A percentile compares a stretch with the other conserved stretches of the same genome.
Conservation (phyloP, 1,284 basidiomycete genomes). For the Mycosarcoma maydis region DNA sequence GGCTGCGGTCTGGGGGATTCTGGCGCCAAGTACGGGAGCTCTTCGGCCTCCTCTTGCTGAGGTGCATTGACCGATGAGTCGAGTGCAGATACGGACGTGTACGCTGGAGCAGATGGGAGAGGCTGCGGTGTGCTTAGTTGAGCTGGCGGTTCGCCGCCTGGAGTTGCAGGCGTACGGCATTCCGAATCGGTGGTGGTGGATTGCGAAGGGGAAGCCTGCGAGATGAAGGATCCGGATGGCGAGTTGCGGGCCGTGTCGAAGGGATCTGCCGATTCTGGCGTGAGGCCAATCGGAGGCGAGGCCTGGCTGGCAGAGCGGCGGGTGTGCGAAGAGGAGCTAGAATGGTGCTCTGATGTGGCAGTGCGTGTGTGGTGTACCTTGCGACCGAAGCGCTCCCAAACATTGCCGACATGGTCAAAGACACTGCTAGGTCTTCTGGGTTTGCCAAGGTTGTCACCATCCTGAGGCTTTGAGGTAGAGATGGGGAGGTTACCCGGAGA, state of each 20-base stretch:
- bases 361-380: conserved; percentile 46
- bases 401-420: conserved; percentile 57
- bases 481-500: conserved; percentile 32
- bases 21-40: conserved; percentile 37
- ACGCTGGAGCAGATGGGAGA: conserved; percentile 28
- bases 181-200: conserved; percentile 36
- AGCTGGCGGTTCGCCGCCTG: conserved; percentile 17
- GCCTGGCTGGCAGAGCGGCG: conserved; percentile 27
- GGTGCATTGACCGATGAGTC: not conserved
- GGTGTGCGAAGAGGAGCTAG: conserved; percentile 18
- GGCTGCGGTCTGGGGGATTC: conserved; percentile 7
- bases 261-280: conserved; percentile 13
- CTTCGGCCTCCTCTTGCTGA: conserved; percentile 29
- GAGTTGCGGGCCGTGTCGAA: conserved; percentile 20
- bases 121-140: conserved; percentile 23
- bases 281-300: conserved; percentile 24
- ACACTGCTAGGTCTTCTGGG: conserved; percentile 55
- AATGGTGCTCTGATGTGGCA: conserved; percentile 27
- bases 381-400: conserved; percentile 56
- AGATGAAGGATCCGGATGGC: conserved; percentile 20
- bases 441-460: conserved; percentile 15
- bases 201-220: conserved; percentile 31
- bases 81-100: conserved; percentile 4
- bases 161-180: conserved; percentile 28
- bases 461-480: conserved; percentile 9